Evolutionary conservation across 1,284 basidiomycete species (phyloP), one percentile per base, ranked within the genome.

Genomic region (Microbotryum violaceum): DNA sequence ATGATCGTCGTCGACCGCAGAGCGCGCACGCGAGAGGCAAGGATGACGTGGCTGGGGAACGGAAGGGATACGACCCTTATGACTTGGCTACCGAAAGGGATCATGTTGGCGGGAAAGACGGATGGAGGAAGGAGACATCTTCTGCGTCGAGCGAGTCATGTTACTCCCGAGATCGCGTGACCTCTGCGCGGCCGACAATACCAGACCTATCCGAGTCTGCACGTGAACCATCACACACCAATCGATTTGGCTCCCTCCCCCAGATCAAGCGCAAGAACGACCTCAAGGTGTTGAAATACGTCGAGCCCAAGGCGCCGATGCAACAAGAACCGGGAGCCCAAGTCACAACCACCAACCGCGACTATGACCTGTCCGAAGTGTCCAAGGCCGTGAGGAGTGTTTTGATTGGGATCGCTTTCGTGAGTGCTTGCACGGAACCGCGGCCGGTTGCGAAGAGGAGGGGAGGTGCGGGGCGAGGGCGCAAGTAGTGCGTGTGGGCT

Each of bases 261-360:
- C 70, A 92, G 89, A 85, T 97, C 77, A 92, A 91, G 81, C 79
- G 82, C 71, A 93, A 91, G 82, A 97, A 97, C 74, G 94, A 97
- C 78, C 82, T 89, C 75, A 91, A 91, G 3, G 89, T 96, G 45
- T 80, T 97, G 72, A 97, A 97, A 82, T 97, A 94, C 71, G 78
- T 79, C 56, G 78, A 80, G 68, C 80, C 81, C 21, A 76, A 75
- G 37, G 67, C 74, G 46, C 75, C 77, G n/a, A 69, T 69, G 67
- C 82, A 84, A 21, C 76, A 83, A 66, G 86, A 89, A 62, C 82
- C 85, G 25, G 86, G 87, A 49, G 82, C 87, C 73, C 82, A 94
- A 8, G 82, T 93, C 31, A 91, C 88, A n/a, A 96, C 91, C 9
- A 97, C 93, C 25, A 84, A 91, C 63, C 82, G 85, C 61, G 94